phyloP scores from a whole-genome alignment of 2,329 filamentous ascomycete genomes.

The Bipolaris gigantea region DNA sequence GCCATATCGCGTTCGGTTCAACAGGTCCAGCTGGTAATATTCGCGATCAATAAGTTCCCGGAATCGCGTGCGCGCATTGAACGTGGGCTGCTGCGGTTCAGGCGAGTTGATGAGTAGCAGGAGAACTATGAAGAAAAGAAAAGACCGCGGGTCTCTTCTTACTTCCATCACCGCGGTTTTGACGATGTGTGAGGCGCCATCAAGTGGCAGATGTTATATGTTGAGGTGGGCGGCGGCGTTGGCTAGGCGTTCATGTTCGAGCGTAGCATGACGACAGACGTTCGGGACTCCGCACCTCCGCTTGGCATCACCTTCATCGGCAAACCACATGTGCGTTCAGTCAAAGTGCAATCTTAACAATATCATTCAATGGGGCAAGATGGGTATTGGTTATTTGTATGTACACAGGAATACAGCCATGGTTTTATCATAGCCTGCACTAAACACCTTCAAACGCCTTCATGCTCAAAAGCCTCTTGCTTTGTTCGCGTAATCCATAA shows the following conservation, averaged over 20 bases:
- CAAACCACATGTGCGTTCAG: not conserved
- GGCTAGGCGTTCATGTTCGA: not conserved
- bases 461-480: slow-evolving; percentile 11
- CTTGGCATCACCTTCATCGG: slow-evolving; percentile 9
- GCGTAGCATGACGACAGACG: slow-evolving; percentile 4
- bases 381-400: slow-evolving; percentile 42
- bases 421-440: slow-evolving; percentile 18
- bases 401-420: slow-evolving; percentile 24
- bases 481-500: slow-evolving; percentile 13
- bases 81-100: slow-evolving; percentile 39
- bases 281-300: slow-evolving; percentile 6
- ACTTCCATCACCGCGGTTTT: slow-evolving; percentile 41
- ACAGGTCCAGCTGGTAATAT: slow-evolving; percentile 52
- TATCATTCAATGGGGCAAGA: slow-evolving; percentile 24
- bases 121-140: slow-evolving; percentile 44
- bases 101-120: slow-evolving; percentile 44
- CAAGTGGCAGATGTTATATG: slow-evolving; percentile 11
- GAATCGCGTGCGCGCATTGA: slow-evolving; percentile 38
- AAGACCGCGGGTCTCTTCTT: slow-evolving; percentile 41
- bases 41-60: slow-evolving; percentile 56
- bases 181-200: slow-evolving; percentile 32
- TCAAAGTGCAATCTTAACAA: not conserved
- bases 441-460: slow-evolving; percentile 25
- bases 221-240: not conserved
- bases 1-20: slow-evolving; percentile 46